Conservation (phyloP, 345 rosid species). For the Eucalyptus pauciflora region DNA sequence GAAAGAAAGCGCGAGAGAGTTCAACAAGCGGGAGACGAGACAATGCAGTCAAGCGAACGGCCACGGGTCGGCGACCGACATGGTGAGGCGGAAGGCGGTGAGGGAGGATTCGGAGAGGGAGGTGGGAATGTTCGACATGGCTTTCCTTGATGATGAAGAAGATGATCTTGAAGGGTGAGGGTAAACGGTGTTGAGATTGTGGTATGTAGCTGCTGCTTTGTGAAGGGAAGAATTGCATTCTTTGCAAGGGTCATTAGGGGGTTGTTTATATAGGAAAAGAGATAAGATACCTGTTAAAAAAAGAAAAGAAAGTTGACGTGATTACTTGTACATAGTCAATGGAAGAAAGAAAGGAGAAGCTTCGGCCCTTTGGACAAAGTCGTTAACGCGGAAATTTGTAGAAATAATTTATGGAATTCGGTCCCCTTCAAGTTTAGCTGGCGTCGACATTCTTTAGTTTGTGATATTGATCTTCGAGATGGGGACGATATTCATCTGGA, state of each 20-base stretch:
- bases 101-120: neutral
- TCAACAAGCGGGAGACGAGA: neutral
- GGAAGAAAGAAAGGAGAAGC: neutral
- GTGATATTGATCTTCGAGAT: neutral
- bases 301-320: neutral
- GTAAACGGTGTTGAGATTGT: neutral
- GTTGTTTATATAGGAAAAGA: neutral
- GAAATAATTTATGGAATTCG: neutral
- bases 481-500: neutral
- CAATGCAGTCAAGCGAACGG: constrained; percentile 22
- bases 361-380: neutral
- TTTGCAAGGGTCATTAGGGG: neutral
- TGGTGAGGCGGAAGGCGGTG: constrained; percentile 11
- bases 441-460: neutral
- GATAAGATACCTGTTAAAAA: neutral
- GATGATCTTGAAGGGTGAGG: neutral
- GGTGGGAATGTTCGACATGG: neutral
- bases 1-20: neutral
- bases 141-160: neutral
- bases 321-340: neutral
- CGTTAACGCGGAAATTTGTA: neutral
- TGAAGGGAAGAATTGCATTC: neutral
- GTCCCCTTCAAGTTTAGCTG: neutral
- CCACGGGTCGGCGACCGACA: constrained; percentile 49
- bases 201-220: neutral